phyloP scores from a whole-genome alignment of 192 early-diverging fungal genomes.

The Spizellomyces sp. region DNA sequence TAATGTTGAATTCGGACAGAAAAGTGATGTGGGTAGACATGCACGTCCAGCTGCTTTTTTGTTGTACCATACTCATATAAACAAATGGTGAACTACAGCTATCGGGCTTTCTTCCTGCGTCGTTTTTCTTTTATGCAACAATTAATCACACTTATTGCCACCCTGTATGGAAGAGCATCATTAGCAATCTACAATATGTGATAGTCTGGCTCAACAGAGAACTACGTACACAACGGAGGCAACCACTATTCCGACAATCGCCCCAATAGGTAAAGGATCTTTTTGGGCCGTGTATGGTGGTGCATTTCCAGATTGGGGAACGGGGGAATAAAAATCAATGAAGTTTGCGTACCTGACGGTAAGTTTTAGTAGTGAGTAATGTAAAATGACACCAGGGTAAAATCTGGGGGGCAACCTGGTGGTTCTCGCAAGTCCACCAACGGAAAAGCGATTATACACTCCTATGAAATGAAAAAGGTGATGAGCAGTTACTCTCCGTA shows the following conservation, averaged over 20 bases:
- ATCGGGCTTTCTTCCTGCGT: neutral
- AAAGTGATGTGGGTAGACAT: too few relatives aligned
- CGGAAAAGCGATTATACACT: too few relatives aligned
- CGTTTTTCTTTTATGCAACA: neutral
- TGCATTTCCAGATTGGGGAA: neutral
- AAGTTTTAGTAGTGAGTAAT: neutral
- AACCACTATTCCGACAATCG: neutral
- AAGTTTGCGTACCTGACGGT: neutral
- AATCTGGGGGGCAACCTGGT: too few relatives aligned
- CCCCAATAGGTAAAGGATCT: neutral
- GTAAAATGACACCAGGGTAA: too few relatives aligned
- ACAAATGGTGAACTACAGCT: too few relatives aligned
- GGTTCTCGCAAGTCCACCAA: too few relatives aligned
- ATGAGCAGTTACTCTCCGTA: too few relatives aligned
- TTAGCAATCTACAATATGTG: neutral
- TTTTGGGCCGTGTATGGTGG: neutral
- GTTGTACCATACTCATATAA: too few relatives aligned
- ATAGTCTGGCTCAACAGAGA: neutral
- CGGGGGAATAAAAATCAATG: neutral
- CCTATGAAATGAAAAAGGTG: too few relatives aligned
- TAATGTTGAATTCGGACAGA: too few relatives aligned
- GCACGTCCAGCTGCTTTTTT: too few relatives aligned
- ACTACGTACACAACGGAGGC: neutral
- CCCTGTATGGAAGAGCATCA: neutral
- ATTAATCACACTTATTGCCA: neutral